Evolutionary conservation across 495 filamentous ascomycete genomes (phyloP).

Genomic region (Penicillium canariense): DNA sequence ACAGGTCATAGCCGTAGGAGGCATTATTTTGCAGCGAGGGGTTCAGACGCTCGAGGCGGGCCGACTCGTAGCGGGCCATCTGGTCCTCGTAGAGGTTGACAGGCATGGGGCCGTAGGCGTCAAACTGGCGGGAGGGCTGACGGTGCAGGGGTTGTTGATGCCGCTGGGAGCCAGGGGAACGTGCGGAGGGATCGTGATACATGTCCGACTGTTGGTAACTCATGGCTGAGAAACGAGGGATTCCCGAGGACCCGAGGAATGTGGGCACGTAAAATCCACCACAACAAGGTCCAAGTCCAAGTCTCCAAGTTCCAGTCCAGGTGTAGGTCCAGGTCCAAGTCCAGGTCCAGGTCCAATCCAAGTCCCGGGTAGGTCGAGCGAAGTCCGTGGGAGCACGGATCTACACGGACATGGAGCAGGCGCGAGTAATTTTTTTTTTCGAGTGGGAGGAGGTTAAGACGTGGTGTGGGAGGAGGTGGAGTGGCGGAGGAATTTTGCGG

Average conservation of each 20-base stretch:
- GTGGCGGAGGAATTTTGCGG: slow-evolving; percentile 7
- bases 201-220: slow-evolving; percentile 63
- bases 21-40: slow-evolving; percentile 50
- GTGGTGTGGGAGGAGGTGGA: not conserved
- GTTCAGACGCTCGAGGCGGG: slow-evolving; percentile 60
- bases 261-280: slow-evolving; percentile 43
- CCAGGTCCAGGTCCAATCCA: not conserved
- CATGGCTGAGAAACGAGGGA: slow-evolving; percentile 36
- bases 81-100: slow-evolving; percentile 65
- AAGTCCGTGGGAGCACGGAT: slow-evolving; percentile 16
- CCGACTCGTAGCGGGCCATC: slow-evolving; percentile 57
- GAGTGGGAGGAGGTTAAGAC: not conserved
- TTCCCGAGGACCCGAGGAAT: slow-evolving; percentile 39
- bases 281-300: slow-evolving; percentile 36
- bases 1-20: slow-evolving; percentile 58
- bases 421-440: not conserved
- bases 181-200: slow-evolving; percentile 60
- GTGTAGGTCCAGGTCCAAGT: slow-evolving; percentile 1
- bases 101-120: slow-evolving; percentile 60
- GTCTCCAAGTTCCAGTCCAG: slow-evolving; percentile 37
- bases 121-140: slow-evolving; percentile 67
- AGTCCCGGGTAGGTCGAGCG: not conserved
- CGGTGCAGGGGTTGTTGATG: slow-evolving; percentile 65
- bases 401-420: slow-evolving; percentile 20
- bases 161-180: slow-evolving; percentile 60